Evolutionary conservation across 2,329 filamentous ascomycete genomes (phyloP).

Genomic region (Decorospora gaudefroyi): DNA sequence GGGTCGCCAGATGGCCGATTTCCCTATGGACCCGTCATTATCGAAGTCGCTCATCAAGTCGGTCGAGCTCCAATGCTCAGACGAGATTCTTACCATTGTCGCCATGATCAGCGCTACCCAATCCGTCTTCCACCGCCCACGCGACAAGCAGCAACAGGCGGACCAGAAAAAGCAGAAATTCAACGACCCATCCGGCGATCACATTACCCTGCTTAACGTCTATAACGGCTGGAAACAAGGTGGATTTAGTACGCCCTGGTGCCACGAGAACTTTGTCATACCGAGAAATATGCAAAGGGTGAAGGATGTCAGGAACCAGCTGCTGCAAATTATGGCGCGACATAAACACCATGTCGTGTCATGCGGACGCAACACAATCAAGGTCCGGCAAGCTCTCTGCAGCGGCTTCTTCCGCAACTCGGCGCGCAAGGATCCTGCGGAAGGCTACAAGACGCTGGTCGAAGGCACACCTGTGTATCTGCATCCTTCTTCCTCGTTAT

Average conservation of each 20-base stretch:
- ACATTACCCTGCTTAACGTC: constrained; percentile 92
- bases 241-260: constrained; percentile 85
- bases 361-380: constrained; percentile 84
- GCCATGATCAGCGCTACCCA: constrained; percentile 69
- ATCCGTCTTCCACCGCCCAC: constrained; percentile 90
- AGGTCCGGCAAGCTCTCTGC: constrained; percentile 87
- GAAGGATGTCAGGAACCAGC: constrained; percentile 88
- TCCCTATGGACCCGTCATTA: constrained; percentile 93
- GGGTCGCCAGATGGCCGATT: constrained; percentile 96
- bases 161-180: constrained; percentile 99
- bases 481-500: constrained; percentile 88
- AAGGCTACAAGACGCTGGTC: constrained; percentile 96
- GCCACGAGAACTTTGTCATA: constrained; percentile 97
- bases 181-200: constrained; percentile 91
- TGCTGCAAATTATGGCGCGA: constrained; percentile 90
- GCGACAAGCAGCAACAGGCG: constrained; percentile 94
- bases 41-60: constrained; percentile 89
- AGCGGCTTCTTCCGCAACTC: constrained; percentile 94
- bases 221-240: constrained; percentile 96
- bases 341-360: constrained; percentile 82
- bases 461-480: constrained; percentile 94
- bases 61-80: constrained; percentile 84
- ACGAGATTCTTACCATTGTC: constrained; percentile 92
- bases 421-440: constrained; percentile 91
- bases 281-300: constrained; percentile 85